Evolutionary conservation across 2,329 filamentous ascomycete genomes (phyloP).

Genomic region (Dothidotthia symphoricarpi): DNA sequence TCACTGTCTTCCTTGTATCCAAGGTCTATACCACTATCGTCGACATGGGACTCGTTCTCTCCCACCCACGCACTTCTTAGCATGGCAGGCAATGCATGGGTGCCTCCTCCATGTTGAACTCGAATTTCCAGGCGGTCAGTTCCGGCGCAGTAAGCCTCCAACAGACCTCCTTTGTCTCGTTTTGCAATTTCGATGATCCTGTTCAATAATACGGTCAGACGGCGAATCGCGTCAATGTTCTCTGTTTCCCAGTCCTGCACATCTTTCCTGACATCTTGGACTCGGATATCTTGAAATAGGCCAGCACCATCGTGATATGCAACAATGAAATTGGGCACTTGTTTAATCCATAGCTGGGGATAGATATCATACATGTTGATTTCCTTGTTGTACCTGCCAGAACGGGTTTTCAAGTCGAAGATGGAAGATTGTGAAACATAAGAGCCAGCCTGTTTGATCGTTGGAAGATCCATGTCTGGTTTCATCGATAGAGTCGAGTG

Average conservation of each 20-base stretch:
- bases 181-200: slow-evolving; percentile 32
- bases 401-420: slow-evolving; percentile 56
- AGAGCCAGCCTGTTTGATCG: slow-evolving; percentile 19
- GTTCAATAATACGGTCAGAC: slow-evolving; percentile 30
- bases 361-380: slow-evolving; percentile 45
- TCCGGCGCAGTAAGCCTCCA: slow-evolving; percentile 39
- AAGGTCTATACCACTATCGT: neutral
- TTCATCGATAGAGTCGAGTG: neutral
- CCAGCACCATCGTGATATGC: slow-evolving; percentile 49
- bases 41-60: neutral
- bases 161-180: slow-evolving; percentile 11
- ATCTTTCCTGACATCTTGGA: slow-evolving; percentile 40
- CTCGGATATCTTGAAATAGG: slow-evolving; percentile 46
- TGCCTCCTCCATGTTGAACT: slow-evolving; percentile 24
- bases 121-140: slow-evolving; percentile 38
- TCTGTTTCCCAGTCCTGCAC: slow-evolving; percentile 46
- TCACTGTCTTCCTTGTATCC: neutral
- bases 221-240: slow-evolving; percentile 32
- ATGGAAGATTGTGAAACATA: slow-evolving; percentile 45
- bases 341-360: slow-evolving; percentile 51
- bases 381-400: slow-evolving; percentile 27
- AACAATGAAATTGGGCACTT: slow-evolving; percentile 53
- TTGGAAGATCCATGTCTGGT: slow-evolving; percentile 8
- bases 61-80: slow-evolving; percentile 14
- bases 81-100: slow-evolving; percentile 20